Percentiles rank a stretch among this genome's conserved stretches.
These are phyloP conservation scores for Blakeslea trispora DNA, from an alignment of 371 early-diverging fungal genomes.

Conservation along the genomic window DNA sequence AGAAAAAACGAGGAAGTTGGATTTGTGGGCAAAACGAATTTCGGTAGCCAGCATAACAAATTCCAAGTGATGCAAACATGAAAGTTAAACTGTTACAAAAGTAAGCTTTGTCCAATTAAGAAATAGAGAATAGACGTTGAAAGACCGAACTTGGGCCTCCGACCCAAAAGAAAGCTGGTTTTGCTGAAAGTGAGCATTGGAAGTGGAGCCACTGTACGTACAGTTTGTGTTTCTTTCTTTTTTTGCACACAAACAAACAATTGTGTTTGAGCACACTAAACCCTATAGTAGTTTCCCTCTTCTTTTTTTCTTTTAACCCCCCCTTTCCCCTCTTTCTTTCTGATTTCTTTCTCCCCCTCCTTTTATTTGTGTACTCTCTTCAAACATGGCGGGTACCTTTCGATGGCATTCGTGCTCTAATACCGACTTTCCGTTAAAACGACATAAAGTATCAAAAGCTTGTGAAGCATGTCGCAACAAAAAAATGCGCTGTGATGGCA, in stretches of 20 bases:
- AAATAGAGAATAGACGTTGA: too few relatives aligned
- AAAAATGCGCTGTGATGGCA: constrained; percentile 34
- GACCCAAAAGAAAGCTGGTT: not conserved
- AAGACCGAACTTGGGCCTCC: not conserved
- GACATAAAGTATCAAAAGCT: constrained; percentile 31
- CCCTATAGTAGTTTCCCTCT: constrained; percentile 7
- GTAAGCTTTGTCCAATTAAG: too few relatives aligned
- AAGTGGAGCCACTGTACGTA: constrained; percentile 1
- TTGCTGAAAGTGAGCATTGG: not conserved
- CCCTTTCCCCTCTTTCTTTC: constrained; percentile 4
- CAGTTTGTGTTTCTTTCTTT: not conserved
- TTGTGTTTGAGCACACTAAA: constrained; percentile 16
- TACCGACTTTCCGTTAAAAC: constrained; percentile 29
- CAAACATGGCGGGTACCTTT: constrained; percentile 21
- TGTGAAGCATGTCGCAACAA: constrained; percentile 32
- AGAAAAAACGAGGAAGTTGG: too few relatives aligned
- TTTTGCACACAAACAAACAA: constrained; percentile 14
- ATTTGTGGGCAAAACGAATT: too few relatives aligned
- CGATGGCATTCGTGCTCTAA: constrained; percentile 35
- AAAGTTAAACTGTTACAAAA: too few relatives aligned
- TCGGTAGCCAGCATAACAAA: too few relatives aligned
- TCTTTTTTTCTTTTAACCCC: too few relatives aligned
- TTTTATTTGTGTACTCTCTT: constrained; percentile 4
- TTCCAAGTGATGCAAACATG: too few relatives aligned
- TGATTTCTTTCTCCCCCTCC: not conserved